Evolutionary conservation across 805 yeast genomes (phyloP).

Genomic region (Candida mattraensis): DNA sequence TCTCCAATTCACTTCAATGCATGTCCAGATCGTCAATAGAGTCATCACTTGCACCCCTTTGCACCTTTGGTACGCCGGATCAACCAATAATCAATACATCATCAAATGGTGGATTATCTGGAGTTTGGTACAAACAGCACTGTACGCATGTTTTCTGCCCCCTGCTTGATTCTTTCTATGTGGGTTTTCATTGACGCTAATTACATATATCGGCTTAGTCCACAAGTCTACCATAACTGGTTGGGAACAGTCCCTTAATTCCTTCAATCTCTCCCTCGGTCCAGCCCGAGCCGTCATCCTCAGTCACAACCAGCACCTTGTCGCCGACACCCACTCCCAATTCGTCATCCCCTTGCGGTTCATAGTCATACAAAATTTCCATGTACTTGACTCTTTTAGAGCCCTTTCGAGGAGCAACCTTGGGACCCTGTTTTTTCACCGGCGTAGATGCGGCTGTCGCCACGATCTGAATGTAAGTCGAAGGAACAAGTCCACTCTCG

Average conservation of each 20-base stretch:
- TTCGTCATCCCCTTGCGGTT: conserved; percentile 80
- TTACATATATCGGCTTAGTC: conserved; percentile 3
- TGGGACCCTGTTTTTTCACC: conserved; percentile 60
- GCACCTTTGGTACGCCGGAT: conserved; percentile 67
- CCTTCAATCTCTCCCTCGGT: conserved; percentile 84
- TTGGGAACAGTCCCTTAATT: conserved; percentile 69
- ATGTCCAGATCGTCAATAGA: conserved; percentile 83
- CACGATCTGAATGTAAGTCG: conserved; percentile 62
- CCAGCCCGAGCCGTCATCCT: conserved; percentile 89
- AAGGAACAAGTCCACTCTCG: conserved; percentile 78
- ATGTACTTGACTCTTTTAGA: conserved; percentile 63
- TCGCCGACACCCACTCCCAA: conserved; percentile 73
- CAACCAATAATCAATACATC: conserved; percentile 8
- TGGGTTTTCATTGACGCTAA: not conserved
- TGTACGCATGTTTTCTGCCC: conserved; percentile 83
- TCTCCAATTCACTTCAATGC: conserved; percentile 62
- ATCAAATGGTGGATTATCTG: conserved; percentile 54
- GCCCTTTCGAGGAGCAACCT: conserved; percentile 70
- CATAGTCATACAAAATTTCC: conserved; percentile 73
- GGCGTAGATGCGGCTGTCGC: conserved; percentile 11
- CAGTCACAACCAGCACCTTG: conserved; percentile 61
- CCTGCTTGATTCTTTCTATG: conserved; percentile 64
- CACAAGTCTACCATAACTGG: conserved; percentile 56
- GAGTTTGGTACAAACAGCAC: conserved; percentile 65
- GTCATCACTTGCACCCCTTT: conserved; percentile 76